Base-by-base conservation (phyloP, 768 basidiomycete genomes). In the Termitomyces titanicus region DNA sequence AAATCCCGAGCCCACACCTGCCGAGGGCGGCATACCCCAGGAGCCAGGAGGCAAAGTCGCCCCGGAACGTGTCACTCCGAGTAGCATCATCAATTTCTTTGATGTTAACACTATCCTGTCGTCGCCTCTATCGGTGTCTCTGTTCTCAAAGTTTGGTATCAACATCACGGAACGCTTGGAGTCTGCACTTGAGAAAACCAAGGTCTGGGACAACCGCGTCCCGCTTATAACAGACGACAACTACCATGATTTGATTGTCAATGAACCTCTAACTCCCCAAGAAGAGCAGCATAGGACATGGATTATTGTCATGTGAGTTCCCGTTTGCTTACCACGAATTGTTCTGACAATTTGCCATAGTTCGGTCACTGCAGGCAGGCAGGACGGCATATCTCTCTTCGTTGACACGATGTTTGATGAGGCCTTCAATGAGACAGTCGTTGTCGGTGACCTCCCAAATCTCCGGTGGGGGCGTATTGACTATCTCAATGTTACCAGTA, bases 401-500 rank as follows among this genome's bases (percentile, higher is more conserved):
- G 79, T 90, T 42, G 90, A 94, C 69, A 66, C 83, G 31, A 72
- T 83, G 27, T 94, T 92, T 63, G 92, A 93, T 63, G 75, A 79
- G 11, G 80, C 92, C 3, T 91, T 77, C 67, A 89, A 92, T 67
- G 71, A 79, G 58, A 80, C 85, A 5, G 51, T 80, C 33, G 66
- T 80, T 13, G 79, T 77, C 20, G 79, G 77, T 10, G 89, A 88
- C 66, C 70, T 91, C 17, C 84, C 83, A 3, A 68, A 90, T 64
- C 80, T 94, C 54, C 84, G 81, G 54, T 95, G 88, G 81, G 94
- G 83, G 48, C 84, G 94, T 57, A 83, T 96, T 55, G 92, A 95
- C 73, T 96, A 94, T 69, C 72, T 93, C 59, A 85, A 87, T 58
- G 92, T 94, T 59, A 93, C 90, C 3, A 71, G 77, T 51, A 69